Conservation (phyloP, 768 basidiomycete genomes). For the Phanerochaete sordida region DNA sequence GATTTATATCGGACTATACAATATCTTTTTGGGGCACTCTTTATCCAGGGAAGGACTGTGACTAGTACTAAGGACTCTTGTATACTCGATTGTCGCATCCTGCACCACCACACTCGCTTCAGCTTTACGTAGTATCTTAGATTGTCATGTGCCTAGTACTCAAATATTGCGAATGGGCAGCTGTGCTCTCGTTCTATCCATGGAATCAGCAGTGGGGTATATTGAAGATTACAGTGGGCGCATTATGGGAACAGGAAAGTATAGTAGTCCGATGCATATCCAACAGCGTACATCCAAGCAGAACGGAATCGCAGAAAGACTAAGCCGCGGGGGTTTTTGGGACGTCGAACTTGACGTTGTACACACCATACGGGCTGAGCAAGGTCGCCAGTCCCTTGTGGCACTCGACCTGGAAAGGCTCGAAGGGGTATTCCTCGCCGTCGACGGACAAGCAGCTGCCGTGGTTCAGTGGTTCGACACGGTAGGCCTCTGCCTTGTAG, state of each 20-base stretch:
- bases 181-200: neutral
- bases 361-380: conserved; percentile 60
- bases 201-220: neutral
- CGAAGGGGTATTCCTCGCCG: conserved; percentile 73
- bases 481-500: conserved; percentile 70
- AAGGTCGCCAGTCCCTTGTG: conserved; percentile 64
- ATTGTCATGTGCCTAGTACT: conserved; percentile 13
- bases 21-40: conserved; percentile 24
- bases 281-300: neutral
- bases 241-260: neutral
- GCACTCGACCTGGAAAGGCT: conserved; percentile 75
- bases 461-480: conserved; percentile 54
- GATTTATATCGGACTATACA: conserved; percentile 24
- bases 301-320: neutral
- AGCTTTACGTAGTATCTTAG: conserved; percentile 12
- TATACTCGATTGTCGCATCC: conserved; percentile 18
- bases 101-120: conserved; percentile 25
- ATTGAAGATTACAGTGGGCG: neutral
- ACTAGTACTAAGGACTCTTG: conserved; percentile 24
- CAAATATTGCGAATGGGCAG: conserved; percentile 8
- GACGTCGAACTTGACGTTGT: conserved; percentile 48
- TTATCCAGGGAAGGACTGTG: conserved; percentile 20
- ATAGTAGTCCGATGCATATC: neutral
- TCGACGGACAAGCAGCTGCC: conserved; percentile 68
- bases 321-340: neutral